phyloP scores from a whole-genome alignment of 139 green algal species.

The Tetraselmis striata region DNA sequence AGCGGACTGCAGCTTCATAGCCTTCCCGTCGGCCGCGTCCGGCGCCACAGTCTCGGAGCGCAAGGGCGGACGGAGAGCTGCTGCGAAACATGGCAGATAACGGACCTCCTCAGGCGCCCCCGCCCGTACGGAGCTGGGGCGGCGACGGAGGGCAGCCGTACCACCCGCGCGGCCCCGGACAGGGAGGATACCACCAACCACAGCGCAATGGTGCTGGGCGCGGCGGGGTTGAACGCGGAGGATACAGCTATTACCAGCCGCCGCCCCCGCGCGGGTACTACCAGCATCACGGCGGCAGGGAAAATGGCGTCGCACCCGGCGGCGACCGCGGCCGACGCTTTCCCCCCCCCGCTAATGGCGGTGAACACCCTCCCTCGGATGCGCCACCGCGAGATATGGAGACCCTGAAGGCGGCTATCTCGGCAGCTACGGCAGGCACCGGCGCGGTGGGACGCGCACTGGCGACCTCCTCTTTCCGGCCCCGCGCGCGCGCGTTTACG shows the following conservation, averaged over 20 bases:
- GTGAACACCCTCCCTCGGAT: not conserved
- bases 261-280: not conserved
- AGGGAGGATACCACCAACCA: not conserved
- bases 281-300: not conserved
- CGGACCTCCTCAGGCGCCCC: no score
- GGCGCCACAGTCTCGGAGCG: no score
- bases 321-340: not conserved
- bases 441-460: constrained; percentile 13
- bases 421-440: not conserved
- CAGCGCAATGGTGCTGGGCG: no score
- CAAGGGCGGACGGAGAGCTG: no score
- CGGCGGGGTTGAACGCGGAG: not conserved
- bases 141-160: no score
- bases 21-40: no score
- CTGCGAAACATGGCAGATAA: no score
- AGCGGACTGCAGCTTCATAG: no score
- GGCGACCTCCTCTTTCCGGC: constrained; percentile 13
- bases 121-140: no score
- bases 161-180: not conserved
- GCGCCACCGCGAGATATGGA: constrained; percentile 18
- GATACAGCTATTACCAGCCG: not conserved
- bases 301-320: not conserved
- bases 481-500: constrained; percentile 22
- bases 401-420: constrained; percentile 15
- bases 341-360: not conserved